Evolutionary conservation across 257 asterid genomes (phyloP), one percentile per base, ranked within the genome.

Genomic region (Prunella vulgaris): DNA sequence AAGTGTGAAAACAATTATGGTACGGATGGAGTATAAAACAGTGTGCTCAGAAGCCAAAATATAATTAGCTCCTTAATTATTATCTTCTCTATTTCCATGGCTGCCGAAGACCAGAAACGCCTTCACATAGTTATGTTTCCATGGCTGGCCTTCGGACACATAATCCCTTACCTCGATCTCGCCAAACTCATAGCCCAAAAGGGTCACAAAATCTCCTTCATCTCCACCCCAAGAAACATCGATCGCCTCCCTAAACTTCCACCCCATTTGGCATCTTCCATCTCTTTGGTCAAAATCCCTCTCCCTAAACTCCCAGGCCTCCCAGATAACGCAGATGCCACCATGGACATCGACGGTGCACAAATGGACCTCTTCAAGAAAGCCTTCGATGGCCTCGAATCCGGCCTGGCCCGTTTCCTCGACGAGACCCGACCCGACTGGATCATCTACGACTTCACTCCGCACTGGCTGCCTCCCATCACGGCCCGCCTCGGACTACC

Each of bases 171-270:
- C 53, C 33, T 62, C 12, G 68, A 62, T 3, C 68, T 62, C 18
- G 25, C 68, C 68, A 62, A 62, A 62, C 52, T 62, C 68, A 35
- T 62, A 1, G 68, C 66, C 10, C 69, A 57, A 68, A 82, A 69
- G 59, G 90, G 90, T 22, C 93, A 87, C 77, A 64, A 35, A 17
- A 44, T 84, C 59, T 82, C 87, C 17, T 84, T 87, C 62, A 20
- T 84, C 33, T 84, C 90, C 49, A 75, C 87, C 28, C 74, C 77
- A 7, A 68, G 70, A 78, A 81, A 74, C 71, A 64, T 77, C 65
- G 35, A 67, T 3, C 79, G 83, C 35, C 76, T 81, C 35, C 80
- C 81, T 0, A 71, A 81, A 64, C 25, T 71, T 6, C 83, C 74
- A 2, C 49, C 76, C 15, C 25, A 60, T 13, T 35, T 74, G 14